Percentiles rank a stretch among this genome's conserved stretches.
Evolutionary conservation across 2,329 filamentous ascomycete species (phyloP).

Genomic region (Zymoseptoria ardabiliae): DNA sequence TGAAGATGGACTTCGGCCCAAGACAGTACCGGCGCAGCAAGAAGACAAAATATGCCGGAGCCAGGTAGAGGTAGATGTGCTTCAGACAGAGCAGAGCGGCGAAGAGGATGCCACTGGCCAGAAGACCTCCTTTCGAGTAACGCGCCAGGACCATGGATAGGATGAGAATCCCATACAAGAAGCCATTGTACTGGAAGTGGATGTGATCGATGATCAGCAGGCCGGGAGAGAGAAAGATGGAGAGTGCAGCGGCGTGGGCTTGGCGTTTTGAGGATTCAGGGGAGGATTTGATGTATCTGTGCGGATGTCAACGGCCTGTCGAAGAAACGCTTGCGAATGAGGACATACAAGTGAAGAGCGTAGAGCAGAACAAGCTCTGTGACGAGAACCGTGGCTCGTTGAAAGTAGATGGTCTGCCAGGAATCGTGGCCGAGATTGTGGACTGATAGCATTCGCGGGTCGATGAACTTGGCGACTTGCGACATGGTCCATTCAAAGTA

Average conservation of each 20-base stretch:
- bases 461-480: slow-evolving; percentile 66
- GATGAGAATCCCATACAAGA: slow-evolving; percentile 85
- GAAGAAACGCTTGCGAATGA: neutral
- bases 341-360: slow-evolving; percentile 64
- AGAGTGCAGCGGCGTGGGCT: slow-evolving; percentile 79
- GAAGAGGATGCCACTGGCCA: slow-evolving; percentile 76
- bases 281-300: slow-evolving; percentile 67
- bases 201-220: slow-evolving; percentile 97
- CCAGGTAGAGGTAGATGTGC: slow-evolving; percentile 95
- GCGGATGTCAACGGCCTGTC: slow-evolving; percentile 1
- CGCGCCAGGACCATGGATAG: slow-evolving; percentile 79
- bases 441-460: slow-evolving; percentile 74
- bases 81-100: slow-evolving; percentile 85
- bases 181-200: slow-evolving; percentile 98
- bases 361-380: slow-evolving; percentile 79
- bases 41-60: slow-evolving; percentile 91
- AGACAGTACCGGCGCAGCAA: slow-evolving; percentile 86
- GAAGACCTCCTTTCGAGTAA: slow-evolving; percentile 58
- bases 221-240: slow-evolving; percentile 83
- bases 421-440: slow-evolving; percentile 78
- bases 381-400: slow-evolving; percentile 76
- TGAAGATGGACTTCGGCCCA: slow-evolving; percentile 66
- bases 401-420: slow-evolving; percentile 92
- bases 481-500: slow-evolving; percentile 93
- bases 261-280: slow-evolving; percentile 59